phyloP scores from a whole-genome alignment of 108 stramenopile species.

The Cyclostephanos tholiformis region DNA sequence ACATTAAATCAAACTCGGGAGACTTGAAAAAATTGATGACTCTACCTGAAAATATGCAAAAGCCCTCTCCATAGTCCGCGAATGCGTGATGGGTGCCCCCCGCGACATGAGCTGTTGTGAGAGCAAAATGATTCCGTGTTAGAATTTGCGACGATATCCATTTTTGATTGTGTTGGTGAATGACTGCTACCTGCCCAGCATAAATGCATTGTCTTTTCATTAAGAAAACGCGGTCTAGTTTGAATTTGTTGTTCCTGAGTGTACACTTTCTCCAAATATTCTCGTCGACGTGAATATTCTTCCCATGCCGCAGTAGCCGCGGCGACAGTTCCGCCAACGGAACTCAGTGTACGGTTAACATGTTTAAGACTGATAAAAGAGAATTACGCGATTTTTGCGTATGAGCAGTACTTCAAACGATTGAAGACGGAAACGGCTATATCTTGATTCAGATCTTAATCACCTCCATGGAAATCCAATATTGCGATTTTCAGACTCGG shows the following conservation, averaged over 20 bases:
- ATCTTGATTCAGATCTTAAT: neutral
- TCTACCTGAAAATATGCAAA: slow-evolving; percentile 79
- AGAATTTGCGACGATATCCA: neutral
- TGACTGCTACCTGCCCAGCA: slow-evolving; percentile 17
- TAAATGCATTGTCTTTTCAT: slow-evolving; percentile 25
- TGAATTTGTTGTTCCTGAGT: neutral
- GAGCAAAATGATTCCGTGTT: slow-evolving; percentile 24
- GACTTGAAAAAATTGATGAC: neutral
- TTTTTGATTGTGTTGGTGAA: neutral
- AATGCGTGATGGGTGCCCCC: slow-evolving; percentile 97
- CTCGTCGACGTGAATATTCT: slow-evolving; percentile 30
- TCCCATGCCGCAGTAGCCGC: slow-evolving; percentile 72
- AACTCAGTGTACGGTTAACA: slow-evolving; percentile 82
- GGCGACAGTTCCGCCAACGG: slow-evolving; percentile 90
- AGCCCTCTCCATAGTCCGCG: slow-evolving; percentile 91
- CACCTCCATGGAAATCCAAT: slow-evolving; percentile 92
- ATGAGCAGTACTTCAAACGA: neutral
- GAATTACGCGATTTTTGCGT: neutral
- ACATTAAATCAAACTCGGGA: neutral
- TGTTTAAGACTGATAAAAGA: slow-evolving; percentile 37
- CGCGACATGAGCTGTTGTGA: slow-evolving; percentile 79
- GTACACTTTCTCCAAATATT: slow-evolving; percentile 8
- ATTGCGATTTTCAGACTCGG: slow-evolving; percentile 79
- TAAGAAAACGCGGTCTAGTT: neutral
- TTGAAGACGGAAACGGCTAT: neutral